These are phyloP conservation scores for Agrocybe pediades DNA, from an alignment of 768 basidiomycete genomes.

Conservation along the genomic window DNA sequence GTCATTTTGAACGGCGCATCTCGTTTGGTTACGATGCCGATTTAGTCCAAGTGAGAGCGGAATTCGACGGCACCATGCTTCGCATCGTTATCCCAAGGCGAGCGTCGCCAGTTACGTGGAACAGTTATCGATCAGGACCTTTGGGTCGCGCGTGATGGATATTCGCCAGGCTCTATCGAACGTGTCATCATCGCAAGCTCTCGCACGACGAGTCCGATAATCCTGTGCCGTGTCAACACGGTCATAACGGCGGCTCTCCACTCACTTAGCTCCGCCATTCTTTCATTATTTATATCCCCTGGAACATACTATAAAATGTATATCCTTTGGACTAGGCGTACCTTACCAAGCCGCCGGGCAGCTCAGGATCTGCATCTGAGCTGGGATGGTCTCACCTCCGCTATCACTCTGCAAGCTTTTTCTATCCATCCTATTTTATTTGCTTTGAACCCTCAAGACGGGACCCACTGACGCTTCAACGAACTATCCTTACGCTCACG, in stretches of 20 bases:
- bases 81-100: conserved; percentile 61
- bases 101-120: conserved; percentile 16
- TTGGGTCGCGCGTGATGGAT: conserved; percentile 4
- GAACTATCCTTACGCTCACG: background rate
- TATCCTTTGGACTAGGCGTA: background rate
- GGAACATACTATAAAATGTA: background rate
- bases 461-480: background rate
- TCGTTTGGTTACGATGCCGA: conserved; percentile 81
- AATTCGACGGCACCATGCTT: conserved; percentile 73
- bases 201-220: too few species aligned
- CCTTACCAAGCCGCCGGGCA: background rate
- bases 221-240: too few species aligned
- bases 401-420: background rate
- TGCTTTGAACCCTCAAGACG: background rate
- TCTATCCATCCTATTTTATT: background rate
- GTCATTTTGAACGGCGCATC: conserved; percentile 76
- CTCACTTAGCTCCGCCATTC: too few species aligned
- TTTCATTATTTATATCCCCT: background rate
- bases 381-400: background rate
- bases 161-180: too few species aligned
- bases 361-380: background rate
- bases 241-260: too few species aligned
- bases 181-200: too few species aligned
- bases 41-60: conserved; percentile 68
- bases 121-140: conserved; percentile 1